Evolutionary conservation across 2,329 filamentous ascomycete species (phyloP).

Genomic region (Coniochaeta sp.): DNA sequence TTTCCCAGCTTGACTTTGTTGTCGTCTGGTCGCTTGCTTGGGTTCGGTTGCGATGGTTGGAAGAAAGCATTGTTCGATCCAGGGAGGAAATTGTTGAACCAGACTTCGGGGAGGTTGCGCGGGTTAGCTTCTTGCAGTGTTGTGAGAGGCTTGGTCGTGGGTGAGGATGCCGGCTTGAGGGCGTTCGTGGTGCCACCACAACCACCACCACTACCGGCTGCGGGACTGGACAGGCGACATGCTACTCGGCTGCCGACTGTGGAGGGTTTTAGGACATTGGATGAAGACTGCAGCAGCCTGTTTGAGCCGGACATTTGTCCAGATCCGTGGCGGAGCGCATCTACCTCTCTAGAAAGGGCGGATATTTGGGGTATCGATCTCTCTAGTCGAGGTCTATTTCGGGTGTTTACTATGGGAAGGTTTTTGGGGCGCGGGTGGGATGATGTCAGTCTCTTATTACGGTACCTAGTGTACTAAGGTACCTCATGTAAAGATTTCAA

Average conservation of each 20-base stretch:
- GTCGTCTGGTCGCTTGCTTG: slow-evolving; percentile 35
- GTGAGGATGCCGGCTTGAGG: slow-evolving; percentile 7
- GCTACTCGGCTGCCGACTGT: not conserved
- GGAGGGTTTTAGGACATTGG: not conserved
- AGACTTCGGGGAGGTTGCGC: slow-evolving; percentile 27
- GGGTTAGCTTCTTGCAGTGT: slow-evolving; percentile 15
- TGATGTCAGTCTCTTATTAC: slow-evolving; percentile 4
- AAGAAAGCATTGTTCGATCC: slow-evolving; percentile 11
- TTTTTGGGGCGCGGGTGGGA: not conserved
- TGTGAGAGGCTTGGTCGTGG: slow-evolving; percentile 8
- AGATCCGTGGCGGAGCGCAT: not conserved
- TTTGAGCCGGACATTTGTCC: slow-evolving; percentile 2
- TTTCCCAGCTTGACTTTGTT: slow-evolving; percentile 57
- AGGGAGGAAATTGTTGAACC: slow-evolving; percentile 33
- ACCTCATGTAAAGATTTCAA: not conserved
- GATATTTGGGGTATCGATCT: not conserved
- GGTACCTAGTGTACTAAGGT: no score
- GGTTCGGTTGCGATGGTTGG: slow-evolving; percentile 11
- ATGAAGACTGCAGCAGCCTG: slow-evolving; percentile 1
- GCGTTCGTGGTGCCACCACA: not conserved
- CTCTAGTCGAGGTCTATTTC: not conserved
- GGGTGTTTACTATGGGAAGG: not conserved
- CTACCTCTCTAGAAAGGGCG: not conserved
- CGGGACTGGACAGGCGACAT: slow-evolving; percentile 5
- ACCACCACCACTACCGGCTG: not conserved